Base-by-base conservation (phyloP, 2,329 filamentous ascomycete genomes). In the Xylaria hypoxylon region DNA sequence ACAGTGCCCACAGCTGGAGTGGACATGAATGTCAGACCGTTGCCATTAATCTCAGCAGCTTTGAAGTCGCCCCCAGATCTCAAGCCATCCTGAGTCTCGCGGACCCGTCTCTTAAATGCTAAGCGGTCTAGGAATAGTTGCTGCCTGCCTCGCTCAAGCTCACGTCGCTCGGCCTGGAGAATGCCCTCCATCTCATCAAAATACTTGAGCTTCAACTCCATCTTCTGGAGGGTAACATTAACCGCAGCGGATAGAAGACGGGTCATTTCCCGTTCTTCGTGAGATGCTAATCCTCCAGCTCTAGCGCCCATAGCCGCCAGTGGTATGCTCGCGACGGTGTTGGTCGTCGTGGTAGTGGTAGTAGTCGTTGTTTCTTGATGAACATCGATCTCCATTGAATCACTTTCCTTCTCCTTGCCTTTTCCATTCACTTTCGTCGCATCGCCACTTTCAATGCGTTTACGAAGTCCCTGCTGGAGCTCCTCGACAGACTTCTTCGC, bases 261-360 rank as follows among this genome's bases (percentile, higher is more conserved):
- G 22, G 94, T 97, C 88, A 98, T 96, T 80, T 97, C 94, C 64
- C 96, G 92, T 80, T 99, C 96, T 79, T 98, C 95, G 73, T 98
- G 94, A 2, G 95, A 97, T 31, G 95, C 94, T 38, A 99, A 89
- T 3, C 91, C 96, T 7, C 92, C 91, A 1, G 94, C 89, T 67
- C 96, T 92, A 2, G 93, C 94, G 13, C 94, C 94, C 68, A 95
- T 91, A 8, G 94, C 88, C 19, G 93, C 94, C 56, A 99, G 86
- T 1, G 94, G 93, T 63, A 97, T 90, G 33, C 90, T 94, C 6
- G 93, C 89, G 57, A 93, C 79, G 3, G 84, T 81, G 3, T 79
- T 83, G 67, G 78, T 83, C 38, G 78, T 84, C 47, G 80, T 84
- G 2, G 82, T 85, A 0, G 83, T 86, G 0, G 83, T 70, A 0